A percentile compares a stretch with the other conserved stretches of the same genome.
Conservation (phyloP, 441 rosid species). For the Erodium trifolium region DNA sequence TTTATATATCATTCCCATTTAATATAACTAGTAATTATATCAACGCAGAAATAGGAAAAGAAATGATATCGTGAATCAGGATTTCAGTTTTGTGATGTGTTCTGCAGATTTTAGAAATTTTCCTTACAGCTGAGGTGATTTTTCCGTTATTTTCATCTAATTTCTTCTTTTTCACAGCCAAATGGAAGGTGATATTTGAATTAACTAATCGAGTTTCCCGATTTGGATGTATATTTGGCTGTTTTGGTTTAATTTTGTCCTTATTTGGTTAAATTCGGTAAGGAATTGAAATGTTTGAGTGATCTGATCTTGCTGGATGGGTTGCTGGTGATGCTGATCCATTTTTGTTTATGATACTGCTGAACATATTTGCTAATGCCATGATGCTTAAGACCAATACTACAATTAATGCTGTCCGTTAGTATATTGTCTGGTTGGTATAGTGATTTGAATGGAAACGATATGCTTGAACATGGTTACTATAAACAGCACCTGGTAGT, state of each 20-base stretch:
- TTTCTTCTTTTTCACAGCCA: not conserved
- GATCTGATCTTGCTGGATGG: not conserved
- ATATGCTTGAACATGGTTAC: not conserved
- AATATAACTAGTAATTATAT: not conserved
- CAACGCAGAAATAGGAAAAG: not conserved
- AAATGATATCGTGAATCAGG: not conserved
- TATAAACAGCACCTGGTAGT: not conserved
- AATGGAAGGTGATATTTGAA: not conserved
- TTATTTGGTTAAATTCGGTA: not conserved
- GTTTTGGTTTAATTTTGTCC: constrained; percentile 3
- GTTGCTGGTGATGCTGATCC: constrained; percentile 1
- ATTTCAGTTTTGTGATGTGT: not conserved
- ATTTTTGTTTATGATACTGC: too few species aligned
- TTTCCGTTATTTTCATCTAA: not conserved
- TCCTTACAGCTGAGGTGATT: not conserved
- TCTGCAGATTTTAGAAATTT: not conserved
- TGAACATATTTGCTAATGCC: not conserved
- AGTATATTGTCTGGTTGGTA: constrained; percentile 3
- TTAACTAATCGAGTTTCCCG: not conserved
- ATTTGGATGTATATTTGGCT: constrained; percentile 2
- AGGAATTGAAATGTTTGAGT: not conserved
- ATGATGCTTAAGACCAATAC: not conserved
- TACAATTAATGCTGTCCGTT: not conserved
- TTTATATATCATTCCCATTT: not conserved
- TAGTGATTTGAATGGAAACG: not conserved